Percentiles rank a stretch among this genome's conserved stretches.
These are phyloP conservation scores for Aspergillus eucalypticola DNA, from an alignment of 2,329 filamentous ascomycete genomes.

Conservation along the genomic window DNA sequence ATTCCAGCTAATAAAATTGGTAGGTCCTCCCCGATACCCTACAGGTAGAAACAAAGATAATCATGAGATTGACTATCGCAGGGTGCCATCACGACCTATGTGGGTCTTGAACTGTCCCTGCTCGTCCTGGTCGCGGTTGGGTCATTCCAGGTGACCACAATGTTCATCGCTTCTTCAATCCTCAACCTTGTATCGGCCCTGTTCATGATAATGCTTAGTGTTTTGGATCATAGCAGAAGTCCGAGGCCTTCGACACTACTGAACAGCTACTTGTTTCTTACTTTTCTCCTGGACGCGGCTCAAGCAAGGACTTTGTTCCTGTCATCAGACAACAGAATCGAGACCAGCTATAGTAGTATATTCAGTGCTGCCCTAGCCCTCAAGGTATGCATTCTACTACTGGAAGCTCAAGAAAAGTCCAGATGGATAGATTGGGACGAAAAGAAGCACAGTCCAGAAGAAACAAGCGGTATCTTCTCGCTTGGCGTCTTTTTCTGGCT, in stretches of 20 bases:
- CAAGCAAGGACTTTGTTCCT: conserved; percentile 38
- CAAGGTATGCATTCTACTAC: conserved; percentile 10
- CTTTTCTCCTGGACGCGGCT: conserved; percentile 43
- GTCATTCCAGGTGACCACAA: conserved; percentile 16
- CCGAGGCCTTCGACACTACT: conserved; percentile 45
- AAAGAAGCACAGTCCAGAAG: conserved; percentile 34
- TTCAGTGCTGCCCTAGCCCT: conserved; percentile 18
- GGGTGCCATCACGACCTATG: not conserved
- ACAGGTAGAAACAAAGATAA: no score
- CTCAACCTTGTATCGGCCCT: conserved; percentile 29
- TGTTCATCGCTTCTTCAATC: conserved; percentile 33
- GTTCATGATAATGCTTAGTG: conserved; percentile 10
- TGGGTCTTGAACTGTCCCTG: conserved; percentile 24
- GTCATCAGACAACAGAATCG: conserved; percentile 5
- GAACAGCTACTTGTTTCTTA: conserved; percentile 43
- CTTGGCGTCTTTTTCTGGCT: conserved; percentile 41
- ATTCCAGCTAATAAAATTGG: conserved; percentile 31
- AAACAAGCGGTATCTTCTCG: conserved; percentile 35
- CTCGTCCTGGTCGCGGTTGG: conserved; percentile 24
- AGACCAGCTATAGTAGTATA: conserved; percentile 6
- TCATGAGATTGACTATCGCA: not conserved
- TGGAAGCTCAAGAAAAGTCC: conserved; percentile 28
- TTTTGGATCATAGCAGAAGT: conserved; percentile 41
- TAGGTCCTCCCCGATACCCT: conserved; percentile 11
- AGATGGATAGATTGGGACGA: conserved; percentile 27